Evolutionary conservation across 106 monocot genomes (phyloP).

Genomic region (Allium sativum): DNA sequence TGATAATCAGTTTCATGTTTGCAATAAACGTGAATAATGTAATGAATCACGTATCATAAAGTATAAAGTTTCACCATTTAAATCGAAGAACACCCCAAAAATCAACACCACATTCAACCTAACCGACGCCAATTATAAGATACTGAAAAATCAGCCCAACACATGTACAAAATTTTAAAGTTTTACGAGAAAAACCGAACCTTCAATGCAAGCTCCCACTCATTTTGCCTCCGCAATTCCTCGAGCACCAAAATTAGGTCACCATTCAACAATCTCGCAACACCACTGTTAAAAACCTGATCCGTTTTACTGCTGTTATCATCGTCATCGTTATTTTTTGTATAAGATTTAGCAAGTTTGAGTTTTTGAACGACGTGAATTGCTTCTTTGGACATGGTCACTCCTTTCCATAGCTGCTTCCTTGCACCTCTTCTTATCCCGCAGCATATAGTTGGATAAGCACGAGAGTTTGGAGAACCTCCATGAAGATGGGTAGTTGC

Average conservation of each 20-base stretch:
- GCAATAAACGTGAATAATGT: too few relatives aligned
- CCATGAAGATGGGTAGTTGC: neutral
- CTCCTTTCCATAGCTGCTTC: slow-evolving; percentile 44
- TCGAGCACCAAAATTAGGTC: slow-evolving; percentile 43
- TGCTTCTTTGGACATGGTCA: slow-evolving; percentile 50
- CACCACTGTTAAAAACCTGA: slow-evolving; percentile 21
- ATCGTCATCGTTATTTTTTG: neutral
- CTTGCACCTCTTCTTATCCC: slow-evolving; percentile 45
- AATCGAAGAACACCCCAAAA: too few relatives aligned
- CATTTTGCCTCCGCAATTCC: slow-evolving; percentile 61
- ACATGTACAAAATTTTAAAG: neutral
- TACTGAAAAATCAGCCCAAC: neutral
- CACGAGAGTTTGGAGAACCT: neutral
- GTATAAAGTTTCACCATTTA: too few relatives aligned
- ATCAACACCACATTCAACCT: too few relatives aligned
- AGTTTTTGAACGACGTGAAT: slow-evolving; percentile 72
- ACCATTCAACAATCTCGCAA: slow-evolving; percentile 36
- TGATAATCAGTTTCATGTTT: too few relatives aligned
- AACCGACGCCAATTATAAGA: neutral
- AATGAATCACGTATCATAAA: too few relatives aligned
- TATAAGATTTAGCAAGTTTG: slow-evolving; percentile 42
- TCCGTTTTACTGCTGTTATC: neutral
- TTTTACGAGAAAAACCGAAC: slow-evolving; percentile 14
- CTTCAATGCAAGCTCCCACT: slow-evolving; percentile 63
- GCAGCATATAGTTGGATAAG: slow-evolving; percentile 23